phyloP scores from a whole-genome alignment of 176 grass and related monocot genomes.

The Lolium multiflorum region DNA sequence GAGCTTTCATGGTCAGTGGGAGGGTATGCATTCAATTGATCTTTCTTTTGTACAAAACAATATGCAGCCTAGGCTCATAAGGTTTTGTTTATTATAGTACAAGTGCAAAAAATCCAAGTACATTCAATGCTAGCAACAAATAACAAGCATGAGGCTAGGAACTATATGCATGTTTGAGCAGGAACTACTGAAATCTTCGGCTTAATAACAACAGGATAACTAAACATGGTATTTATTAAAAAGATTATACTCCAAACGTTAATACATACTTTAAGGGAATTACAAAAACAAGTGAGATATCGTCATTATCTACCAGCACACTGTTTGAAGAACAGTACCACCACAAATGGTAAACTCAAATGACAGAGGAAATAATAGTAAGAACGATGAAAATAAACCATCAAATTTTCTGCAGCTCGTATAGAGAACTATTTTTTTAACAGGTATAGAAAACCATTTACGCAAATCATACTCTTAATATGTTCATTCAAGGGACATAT shows the following conservation, averaged over 20 bases:
- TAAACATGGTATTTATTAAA: background rate
- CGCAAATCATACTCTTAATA: constrained; percentile 20
- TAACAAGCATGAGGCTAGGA: constrained; percentile 9
- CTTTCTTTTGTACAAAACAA: background rate
- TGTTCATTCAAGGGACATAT: constrained; percentile 2
- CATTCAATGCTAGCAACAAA: background rate
- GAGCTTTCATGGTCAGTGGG: background rate
- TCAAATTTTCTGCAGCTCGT: constrained; percentile 12
- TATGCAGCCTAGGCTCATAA: background rate
- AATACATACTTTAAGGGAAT: constrained; percentile 27
- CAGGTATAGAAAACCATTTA: background rate
- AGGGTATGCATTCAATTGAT: background rate
- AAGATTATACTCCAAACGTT: constrained; percentile 8
- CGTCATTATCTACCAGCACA: background rate
- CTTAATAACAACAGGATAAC: constrained; percentile 18
- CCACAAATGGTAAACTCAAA: constrained; percentile 26
- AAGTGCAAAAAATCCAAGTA: constrained; percentile 21
- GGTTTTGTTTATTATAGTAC: background rate
- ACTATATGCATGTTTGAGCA: constrained; percentile 34
- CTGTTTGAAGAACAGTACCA: constrained; percentile 10
- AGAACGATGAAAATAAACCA: background rate
- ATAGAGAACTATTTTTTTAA: background rate
- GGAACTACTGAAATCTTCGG: background rate
- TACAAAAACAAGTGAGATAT: background rate
- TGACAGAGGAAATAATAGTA: background rate